Percentiles rank a stretch among this genome's conserved stretches.
phyloP scores from a whole-genome alignment of 148 eudicot genomes.

The Camellia granthamiana region DNA sequence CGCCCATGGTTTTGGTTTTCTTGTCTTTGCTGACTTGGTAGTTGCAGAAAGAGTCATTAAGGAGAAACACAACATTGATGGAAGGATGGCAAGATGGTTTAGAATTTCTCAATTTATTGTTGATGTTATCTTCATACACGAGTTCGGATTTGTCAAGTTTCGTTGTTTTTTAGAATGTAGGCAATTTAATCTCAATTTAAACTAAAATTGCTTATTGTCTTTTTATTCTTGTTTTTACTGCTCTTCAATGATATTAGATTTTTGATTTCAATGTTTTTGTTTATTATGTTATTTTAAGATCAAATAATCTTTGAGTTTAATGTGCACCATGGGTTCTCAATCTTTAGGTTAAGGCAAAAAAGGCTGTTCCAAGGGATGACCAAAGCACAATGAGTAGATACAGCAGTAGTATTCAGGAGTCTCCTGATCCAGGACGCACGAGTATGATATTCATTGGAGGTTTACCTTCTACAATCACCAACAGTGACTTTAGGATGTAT shows the following conservation, averaged over 20 bases:
- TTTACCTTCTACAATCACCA: constrained; percentile 19
- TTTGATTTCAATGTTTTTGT: no score
- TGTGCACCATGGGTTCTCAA: not conserved
- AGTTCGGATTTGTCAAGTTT: no score
- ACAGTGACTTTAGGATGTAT: constrained; percentile 16
- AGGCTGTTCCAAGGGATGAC: constrained; percentile 27
- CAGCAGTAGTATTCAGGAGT: constrained; percentile 17
- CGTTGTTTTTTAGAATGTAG: no score
- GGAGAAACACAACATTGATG: constrained; percentile 80
- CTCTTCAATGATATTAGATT: no score
- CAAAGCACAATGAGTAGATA: constrained; percentile 20
- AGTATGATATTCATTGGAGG: constrained; percentile 23
- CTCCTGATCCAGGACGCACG: constrained; percentile 14
- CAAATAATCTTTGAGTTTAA: not conserved
- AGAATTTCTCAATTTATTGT: not conserved
- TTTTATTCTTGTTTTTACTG: no score
- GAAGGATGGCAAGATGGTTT: constrained; percentile 51
- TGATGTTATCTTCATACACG: no score
- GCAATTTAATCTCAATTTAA: no score
- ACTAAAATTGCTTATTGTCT: no score
- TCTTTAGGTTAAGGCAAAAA: constrained; percentile 25
- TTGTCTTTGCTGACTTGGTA: constrained; percentile 19
- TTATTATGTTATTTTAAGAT: not conserved
- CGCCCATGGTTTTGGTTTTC: constrained; percentile 36
- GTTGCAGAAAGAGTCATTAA: constrained; percentile 65